Conservation (phyloP, 2,329 filamentous ascomycete species). For the Exutisphaerella laricina region DNA sequence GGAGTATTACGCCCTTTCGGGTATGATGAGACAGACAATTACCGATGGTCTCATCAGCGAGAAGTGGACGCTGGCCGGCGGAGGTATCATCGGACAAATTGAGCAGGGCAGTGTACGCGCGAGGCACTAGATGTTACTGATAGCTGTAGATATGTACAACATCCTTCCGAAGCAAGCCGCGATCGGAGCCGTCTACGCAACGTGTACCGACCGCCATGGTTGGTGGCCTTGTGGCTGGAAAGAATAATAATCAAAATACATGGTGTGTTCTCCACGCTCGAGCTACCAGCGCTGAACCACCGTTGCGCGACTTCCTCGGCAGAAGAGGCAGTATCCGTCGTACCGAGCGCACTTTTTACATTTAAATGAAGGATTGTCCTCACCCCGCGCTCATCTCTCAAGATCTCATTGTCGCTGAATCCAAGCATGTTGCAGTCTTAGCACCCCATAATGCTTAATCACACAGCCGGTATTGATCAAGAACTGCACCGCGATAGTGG, state of each 20-base stretch:
- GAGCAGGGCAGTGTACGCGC: constrained; percentile 58
- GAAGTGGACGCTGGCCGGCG: constrained; percentile 77
- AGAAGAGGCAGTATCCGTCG: not conserved
- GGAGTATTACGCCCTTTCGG: constrained; percentile 91
- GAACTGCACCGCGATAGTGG: not conserved
- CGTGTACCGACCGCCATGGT: no score
- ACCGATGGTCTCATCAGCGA: constrained; percentile 67
- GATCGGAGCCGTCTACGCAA: no score
- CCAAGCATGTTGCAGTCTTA: not conserved
- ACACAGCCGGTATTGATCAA: constrained; percentile 1
- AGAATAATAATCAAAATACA: no score
- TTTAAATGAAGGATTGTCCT: not conserved
- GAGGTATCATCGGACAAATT: constrained; percentile 79
- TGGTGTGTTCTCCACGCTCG: no score
- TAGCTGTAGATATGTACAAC: constrained; percentile 1
- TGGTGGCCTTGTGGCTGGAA: no score
- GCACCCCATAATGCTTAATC: not conserved
- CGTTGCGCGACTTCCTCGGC: not conserved
- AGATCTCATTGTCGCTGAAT: constrained; percentile 1
- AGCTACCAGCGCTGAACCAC: no score
- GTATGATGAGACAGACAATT: constrained; percentile 65
- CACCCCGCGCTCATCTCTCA: not conserved
- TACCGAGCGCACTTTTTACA: not conserved
- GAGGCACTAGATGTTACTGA: constrained; percentile 27
- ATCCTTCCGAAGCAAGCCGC: no score